Evolutionary conservation across 352 stramenopile species (phyloP).

Genomic region (Globisporangium abappressorium): DNA sequence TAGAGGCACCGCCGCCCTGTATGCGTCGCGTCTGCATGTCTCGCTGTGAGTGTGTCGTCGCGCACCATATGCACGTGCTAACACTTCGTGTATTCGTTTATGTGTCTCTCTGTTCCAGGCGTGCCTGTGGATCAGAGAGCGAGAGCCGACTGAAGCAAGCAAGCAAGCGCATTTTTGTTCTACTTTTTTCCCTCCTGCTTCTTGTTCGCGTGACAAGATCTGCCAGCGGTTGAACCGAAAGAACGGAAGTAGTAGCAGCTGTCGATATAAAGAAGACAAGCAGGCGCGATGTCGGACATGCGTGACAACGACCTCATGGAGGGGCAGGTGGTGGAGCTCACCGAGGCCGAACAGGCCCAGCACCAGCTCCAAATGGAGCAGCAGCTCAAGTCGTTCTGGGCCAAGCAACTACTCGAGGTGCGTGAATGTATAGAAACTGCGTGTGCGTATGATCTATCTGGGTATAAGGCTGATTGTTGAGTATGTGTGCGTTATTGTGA

Average conservation of each 20-base stretch:
- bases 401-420: constrained; percentile 85
- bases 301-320: constrained; percentile 48
- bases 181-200: neutral
- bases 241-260: neutral
- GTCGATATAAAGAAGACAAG: neutral
- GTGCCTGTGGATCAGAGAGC: neutral
- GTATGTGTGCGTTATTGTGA: constrained; percentile 7
- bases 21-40: neutral
- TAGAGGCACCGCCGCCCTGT: neutral
- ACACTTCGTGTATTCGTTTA: neutral
- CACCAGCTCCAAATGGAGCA: constrained; percentile 87
- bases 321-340: constrained; percentile 84
- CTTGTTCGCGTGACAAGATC: neutral
- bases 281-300: constrained; percentile 12
- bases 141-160: neutral
- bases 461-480: neutral
- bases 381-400: constrained; percentile 93
- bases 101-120: neutral
- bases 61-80: neutral
- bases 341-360: constrained; percentile 80
- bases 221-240: neutral
- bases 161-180: neutral
- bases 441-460: neutral
- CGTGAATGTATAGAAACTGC: neutral
- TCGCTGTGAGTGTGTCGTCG: neutral